Base-by-base conservation (phyloP, 371 early-diverging fungal species). In the Catenaria anguillulae region DNA sequence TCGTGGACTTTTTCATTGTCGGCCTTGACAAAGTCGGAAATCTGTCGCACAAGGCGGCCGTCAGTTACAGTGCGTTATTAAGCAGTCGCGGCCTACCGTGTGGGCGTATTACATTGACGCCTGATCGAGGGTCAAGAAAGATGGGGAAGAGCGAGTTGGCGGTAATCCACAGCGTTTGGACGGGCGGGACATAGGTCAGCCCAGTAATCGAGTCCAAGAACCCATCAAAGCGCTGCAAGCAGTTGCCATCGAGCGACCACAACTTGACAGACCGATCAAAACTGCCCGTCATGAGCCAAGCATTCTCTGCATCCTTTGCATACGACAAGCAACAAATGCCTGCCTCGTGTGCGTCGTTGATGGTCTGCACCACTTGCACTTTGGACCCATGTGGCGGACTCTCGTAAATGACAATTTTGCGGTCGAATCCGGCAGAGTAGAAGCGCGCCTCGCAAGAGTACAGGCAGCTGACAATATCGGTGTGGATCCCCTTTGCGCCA, bases 201-300 rank as follows among this genome's bases (percentile, higher is more conserved):
- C 75, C 73, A 2, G 75, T 73, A 37, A 77, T 74, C 2, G 74
- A 75, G 59, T 77, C 73, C 43, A 72, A 70, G 40, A 78, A 74
- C 19, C 77, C 77, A 56, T 76, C 75, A 55, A 76, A 76, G n/a
- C 70, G 59, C 64, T 78, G 78, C 45, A 78, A 50, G 45, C 73
- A 61, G 55, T 73, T 78, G n/a, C 78, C 78, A 60, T 78, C 78
- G 17, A 78, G 61, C 26, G 78, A 78, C 78, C 78, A 78, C 23
- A 78, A 64, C 62, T 76, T 76, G 21, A 78, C 78, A 24, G 71
- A 64, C n/a, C 77, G 62, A 56, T 78, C 78, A 66, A 76, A 74
- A 4, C 74, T 73, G 6, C 78, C 78, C 2, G 78, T 78, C 42
- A 76, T 78, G 24, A 78, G 65, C 76, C 78, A 78, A 65, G 75